Percentiles rank a stretch among this genome's conserved stretches.
phyloP scores from a whole-genome alignment of 805 yeast genomes.

The Candida nemodendra region DNA sequence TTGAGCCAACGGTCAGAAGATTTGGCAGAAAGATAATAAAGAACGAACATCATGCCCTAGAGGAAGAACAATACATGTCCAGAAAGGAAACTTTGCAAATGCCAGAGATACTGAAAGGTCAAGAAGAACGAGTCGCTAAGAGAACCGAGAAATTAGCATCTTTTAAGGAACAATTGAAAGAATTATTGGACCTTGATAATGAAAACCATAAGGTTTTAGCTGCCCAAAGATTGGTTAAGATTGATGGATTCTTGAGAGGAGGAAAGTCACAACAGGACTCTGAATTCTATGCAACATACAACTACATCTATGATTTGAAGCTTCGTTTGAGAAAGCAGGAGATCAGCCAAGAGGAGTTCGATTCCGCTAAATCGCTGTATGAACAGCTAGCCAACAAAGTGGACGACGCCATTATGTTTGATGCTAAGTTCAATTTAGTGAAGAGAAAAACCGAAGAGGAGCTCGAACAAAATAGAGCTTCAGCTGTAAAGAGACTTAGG shows the following conservation, averaged over 20 bases:
- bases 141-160: constrained; percentile 32
- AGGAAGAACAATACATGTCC: constrained; percentile 60
- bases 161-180: constrained; percentile 34
- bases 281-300: constrained; percentile 53
- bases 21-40: constrained; percentile 65
- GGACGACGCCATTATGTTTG: constrained; percentile 50
- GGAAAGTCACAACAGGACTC: constrained; percentile 63
- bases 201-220: constrained; percentile 36
- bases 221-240: constrained; percentile 51
- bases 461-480: constrained; percentile 21
- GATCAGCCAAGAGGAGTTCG: constrained; percentile 29
- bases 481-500: constrained; percentile 19
- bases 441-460: constrained; percentile 39
- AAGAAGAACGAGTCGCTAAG: constrained; percentile 39
- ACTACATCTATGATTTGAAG: constrained; percentile 44
- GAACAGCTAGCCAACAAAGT: constrained; percentile 36
- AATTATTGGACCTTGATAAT: constrained; percentile 20
- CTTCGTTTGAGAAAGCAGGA: constrained; percentile 40
- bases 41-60: constrained; percentile 48
- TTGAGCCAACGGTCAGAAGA: constrained; percentile 83
- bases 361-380: constrained; percentile 32
- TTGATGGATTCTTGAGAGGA: constrained; percentile 54
- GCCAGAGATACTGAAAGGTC: constrained; percentile 45
- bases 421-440: constrained; percentile 40
- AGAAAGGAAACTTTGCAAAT: constrained; percentile 65